Percentiles rank a stretch among this genome's conserved stretches.
These are phyloP conservation scores for Tubosaeta brunneosetosa DNA, from an alignment of 768 basidiomycete species.

Conservation along the genomic window DNA sequence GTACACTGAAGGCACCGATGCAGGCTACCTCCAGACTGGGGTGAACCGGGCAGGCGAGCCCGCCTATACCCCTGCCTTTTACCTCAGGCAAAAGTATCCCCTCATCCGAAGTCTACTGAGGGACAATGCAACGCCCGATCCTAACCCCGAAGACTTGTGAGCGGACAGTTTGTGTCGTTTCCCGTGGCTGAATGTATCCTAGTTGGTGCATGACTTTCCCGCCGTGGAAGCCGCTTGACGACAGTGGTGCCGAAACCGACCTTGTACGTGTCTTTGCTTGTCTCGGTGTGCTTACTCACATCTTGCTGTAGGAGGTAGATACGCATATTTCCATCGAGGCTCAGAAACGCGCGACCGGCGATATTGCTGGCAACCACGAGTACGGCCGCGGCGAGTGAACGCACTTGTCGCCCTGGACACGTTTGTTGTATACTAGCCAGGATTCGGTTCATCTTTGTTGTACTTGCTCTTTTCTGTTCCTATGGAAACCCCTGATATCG, in stretches of 20 bases:
- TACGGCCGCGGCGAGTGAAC: background rate
- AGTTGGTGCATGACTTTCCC: constrained; percentile 10
- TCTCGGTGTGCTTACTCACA: background rate
- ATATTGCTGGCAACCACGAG: background rate
- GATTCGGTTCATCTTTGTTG: background rate
- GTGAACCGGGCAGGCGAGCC: background rate
- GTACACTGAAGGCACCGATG: constrained; percentile 2
- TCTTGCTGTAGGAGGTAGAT: background rate
- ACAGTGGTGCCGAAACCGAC: constrained; percentile 3
- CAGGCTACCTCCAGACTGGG: background rate
- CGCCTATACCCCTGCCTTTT: constrained; percentile 5
- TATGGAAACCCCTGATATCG: background rate
- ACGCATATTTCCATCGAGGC: background rate
- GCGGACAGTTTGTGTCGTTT: background rate
- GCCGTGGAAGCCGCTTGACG: constrained; percentile 13
- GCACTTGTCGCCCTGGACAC: background rate
- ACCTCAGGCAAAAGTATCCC: constrained; percentile 9
- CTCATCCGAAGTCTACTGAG: constrained; percentile 7
- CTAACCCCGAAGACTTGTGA: constrained; percentile 10
- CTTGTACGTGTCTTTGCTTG: background rate
- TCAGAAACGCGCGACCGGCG: background rate
- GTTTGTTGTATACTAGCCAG: background rate
- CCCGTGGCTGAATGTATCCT: background rate
- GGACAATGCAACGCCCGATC: constrained; percentile 8
- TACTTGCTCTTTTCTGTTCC: background rate